These are phyloP conservation scores for Erodium texanum DNA, from an alignment of 441 rosid genomes.

Conservation along the genomic window DNA sequence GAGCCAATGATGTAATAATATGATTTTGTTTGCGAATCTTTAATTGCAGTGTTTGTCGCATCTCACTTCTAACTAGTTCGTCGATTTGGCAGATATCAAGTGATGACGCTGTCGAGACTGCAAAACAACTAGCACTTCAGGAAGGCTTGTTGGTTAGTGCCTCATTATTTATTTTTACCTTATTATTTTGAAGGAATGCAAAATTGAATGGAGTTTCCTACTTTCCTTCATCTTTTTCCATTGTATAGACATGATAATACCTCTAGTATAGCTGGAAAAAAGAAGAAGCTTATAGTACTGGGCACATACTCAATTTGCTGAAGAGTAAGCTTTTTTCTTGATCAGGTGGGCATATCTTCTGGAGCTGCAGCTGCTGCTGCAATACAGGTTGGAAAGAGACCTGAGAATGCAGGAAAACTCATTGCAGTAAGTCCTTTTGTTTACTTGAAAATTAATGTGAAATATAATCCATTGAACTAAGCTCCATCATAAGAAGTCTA, in stretches of 20 bases:
- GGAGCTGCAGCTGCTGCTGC: constrained; percentile 94
- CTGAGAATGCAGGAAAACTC: constrained; percentile 80
- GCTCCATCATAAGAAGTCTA: background rate
- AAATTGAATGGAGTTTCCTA: constrained; percentile 8
- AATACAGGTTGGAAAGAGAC: constrained; percentile 69
- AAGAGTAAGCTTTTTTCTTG: background rate
- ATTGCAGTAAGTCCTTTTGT: constrained; percentile 50
- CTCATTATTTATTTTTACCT: constrained; percentile 4
- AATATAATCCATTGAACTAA: background rate
- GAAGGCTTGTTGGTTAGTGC: constrained; percentile 91
- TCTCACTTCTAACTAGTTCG: background rate
- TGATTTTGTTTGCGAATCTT: background rate
- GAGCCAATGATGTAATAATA: background rate
- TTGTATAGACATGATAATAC: background rate
- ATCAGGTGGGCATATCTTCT: constrained; percentile 91
- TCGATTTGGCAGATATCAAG: constrained; percentile 61
- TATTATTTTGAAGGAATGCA: constrained; percentile 8
- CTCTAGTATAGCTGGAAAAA: background rate
- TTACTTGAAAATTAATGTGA: constrained; percentile 6
- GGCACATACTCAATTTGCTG: background rate
- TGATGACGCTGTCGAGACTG: constrained; percentile 86
- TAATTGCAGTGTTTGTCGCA: background rate
- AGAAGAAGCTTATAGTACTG: no score
- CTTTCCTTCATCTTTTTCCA: no score
- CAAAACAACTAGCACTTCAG: constrained; percentile 87